phyloP scores from a whole-genome alignment of 2,329 filamentous ascomycete species.

The Myotisia sp. region DNA sequence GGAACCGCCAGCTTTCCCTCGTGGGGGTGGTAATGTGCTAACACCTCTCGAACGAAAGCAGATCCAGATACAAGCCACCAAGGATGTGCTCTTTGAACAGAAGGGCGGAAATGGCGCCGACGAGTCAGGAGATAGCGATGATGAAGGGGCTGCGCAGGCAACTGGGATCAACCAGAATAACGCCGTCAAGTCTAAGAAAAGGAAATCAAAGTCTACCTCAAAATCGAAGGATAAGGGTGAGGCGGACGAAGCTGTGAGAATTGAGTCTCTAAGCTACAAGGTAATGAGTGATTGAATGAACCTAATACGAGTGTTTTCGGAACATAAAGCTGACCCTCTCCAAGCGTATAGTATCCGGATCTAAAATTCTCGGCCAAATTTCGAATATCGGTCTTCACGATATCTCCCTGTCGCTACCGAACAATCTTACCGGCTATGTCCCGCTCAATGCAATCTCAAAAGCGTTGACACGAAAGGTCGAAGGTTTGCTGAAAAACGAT shows the following conservation, averaged over 20 bases:
- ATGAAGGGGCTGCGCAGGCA: constrained; percentile 14
- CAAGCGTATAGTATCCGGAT: constrained; percentile 70
- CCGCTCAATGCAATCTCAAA: constrained; percentile 86
- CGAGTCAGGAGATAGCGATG: constrained; percentile 22
- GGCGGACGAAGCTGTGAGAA: constrained; percentile 44
- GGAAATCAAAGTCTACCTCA: constrained; percentile 3
- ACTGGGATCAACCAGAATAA: constrained; percentile 25
- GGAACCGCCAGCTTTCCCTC: constrained; percentile 80
- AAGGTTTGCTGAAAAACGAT: constrained; percentile 49
- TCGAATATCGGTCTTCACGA: constrained; percentile 66
- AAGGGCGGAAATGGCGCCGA: constrained; percentile 42
- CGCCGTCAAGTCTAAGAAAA: constrained; percentile 35
- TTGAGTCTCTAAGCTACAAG: constrained; percentile 83
- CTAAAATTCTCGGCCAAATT: constrained; percentile 75
- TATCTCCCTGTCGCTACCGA: constrained; percentile 70
- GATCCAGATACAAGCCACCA: constrained; percentile 83
- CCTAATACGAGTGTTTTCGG: neutral
- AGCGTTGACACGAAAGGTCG: constrained; percentile 59
- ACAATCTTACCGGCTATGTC: constrained; percentile 81
- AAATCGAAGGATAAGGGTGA: constrained; percentile 40
- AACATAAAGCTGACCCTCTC: constrained; percentile 19
- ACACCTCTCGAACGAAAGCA: constrained; percentile 93
- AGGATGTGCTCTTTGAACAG: constrained; percentile 83
- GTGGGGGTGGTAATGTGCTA: constrained; percentile 78
- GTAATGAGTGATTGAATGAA: constrained; percentile 32